Percentiles rank a stretch among this genome's conserved stretches.
Evolutionary conservation across 768 basidiomycete genomes (phyloP).

Genomic region (Collybiopsis confluens): DNA sequence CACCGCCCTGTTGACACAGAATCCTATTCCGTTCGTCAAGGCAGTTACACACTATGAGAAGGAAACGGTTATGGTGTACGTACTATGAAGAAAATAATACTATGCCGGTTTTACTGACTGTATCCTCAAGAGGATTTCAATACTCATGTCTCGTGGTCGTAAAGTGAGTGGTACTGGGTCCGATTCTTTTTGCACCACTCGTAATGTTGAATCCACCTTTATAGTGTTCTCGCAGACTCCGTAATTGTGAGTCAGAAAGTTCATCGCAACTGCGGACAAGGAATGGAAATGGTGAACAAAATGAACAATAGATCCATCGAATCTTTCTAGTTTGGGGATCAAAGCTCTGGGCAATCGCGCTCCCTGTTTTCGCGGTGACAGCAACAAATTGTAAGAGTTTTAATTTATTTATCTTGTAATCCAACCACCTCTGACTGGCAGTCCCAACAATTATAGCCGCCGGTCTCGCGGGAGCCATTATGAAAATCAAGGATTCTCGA

Average conservation of each 20-base stretch:
- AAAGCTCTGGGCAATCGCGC: not conserved
- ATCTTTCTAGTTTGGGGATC: not conserved
- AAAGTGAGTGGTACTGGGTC: not conserved
- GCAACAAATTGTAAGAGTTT: not conserved
- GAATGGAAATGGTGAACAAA: too few species aligned
- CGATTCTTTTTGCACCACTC: too few species aligned
- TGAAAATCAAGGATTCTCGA: not conserved
- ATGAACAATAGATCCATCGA: not conserved
- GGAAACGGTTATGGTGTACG: not conserved
- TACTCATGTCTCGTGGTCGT: not conserved
- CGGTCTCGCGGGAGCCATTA: not conserved
- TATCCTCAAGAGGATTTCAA: not conserved
- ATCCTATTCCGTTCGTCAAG: not conserved
- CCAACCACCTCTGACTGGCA: too few species aligned
- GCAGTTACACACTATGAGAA: not conserved
- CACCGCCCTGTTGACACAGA: not conserved
- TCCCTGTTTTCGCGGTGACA: not conserved
- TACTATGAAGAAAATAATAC: not conserved
- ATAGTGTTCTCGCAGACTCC: not conserved
- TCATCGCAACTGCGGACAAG: not conserved
- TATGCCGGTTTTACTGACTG: not conserved
- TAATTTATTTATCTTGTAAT: not conserved
- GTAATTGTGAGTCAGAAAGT: not conserved
- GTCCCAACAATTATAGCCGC: too few species aligned
- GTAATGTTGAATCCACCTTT: too few species aligned